Evolutionary conservation across 768 basidiomycete genomes (phyloP).

Genomic region (Leccinum truebloodii): DNA sequence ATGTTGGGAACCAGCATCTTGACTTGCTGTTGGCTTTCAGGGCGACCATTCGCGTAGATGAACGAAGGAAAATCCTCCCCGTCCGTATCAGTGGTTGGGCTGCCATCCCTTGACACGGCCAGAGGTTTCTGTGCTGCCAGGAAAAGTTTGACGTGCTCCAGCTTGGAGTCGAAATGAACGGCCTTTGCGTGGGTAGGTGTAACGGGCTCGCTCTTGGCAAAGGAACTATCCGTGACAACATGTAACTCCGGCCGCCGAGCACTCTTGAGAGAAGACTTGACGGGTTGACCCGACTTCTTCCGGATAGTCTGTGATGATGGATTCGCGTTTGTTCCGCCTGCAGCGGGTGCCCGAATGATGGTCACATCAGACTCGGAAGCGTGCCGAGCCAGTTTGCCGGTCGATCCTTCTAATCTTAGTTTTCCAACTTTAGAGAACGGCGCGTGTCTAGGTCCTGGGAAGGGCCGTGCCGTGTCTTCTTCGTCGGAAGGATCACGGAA

Average conservation of each 20-base stretch:
- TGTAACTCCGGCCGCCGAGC: conserved; percentile 55
- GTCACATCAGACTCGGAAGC: conserved; percentile 22
- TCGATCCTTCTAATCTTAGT: conserved; percentile 27
- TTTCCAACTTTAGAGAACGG: conserved; percentile 22
- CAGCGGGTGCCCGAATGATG: background rate
- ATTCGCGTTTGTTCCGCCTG: background rate
- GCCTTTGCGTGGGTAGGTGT: conserved; percentile 80
- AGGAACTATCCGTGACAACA: conserved; percentile 48
- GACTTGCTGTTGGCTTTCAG: conserved; percentile 38
- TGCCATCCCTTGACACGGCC: conserved; percentile 89
- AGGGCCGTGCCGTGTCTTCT: conserved; percentile 23
- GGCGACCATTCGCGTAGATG: conserved; percentile 51
- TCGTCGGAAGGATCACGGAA: conserved; percentile 34
- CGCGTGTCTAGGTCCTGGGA: conserved; percentile 27
- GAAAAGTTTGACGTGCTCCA: conserved; percentile 95
- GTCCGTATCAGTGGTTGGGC: conserved; percentile 81
- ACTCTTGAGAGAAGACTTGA: conserved; percentile 88
- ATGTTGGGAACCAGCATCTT: conserved; percentile 71
- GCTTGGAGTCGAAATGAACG: conserved; percentile 89
- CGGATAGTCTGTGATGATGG: conserved; percentile 49
- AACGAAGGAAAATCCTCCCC: conserved; percentile 79
- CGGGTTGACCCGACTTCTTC: conserved; percentile 93
- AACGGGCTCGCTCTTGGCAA: conserved; percentile 72
- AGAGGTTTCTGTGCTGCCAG: conserved; percentile 92
- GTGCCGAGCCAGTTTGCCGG: conserved; percentile 22